phyloP scores from a whole-genome alignment of 257 asterid genomes.

The Solanum medicagineum region DNA sequence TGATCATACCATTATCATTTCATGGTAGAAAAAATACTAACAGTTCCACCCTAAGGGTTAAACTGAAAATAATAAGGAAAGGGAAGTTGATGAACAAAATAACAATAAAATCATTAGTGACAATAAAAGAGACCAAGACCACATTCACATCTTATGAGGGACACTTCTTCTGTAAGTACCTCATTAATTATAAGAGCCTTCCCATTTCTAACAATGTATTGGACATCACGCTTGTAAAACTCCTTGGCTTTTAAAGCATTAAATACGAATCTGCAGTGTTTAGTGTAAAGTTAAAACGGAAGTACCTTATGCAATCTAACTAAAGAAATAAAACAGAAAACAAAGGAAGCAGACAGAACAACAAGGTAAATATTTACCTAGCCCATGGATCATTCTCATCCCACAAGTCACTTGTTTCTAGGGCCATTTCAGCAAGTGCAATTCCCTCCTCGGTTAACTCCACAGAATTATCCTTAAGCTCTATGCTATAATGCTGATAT shows the following conservation, averaged over 20 bases:
- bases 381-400: constrained; percentile 99
- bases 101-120: background rate
- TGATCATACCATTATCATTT: background rate
- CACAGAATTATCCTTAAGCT: constrained; percentile 86
- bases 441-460: constrained; percentile 97
- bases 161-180: constrained; percentile 27
- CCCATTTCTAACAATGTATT: constrained; percentile 82
- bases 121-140: background rate
- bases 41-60: background rate
- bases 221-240: constrained; percentile 84
- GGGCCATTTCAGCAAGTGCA: constrained; percentile 81
- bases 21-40: background rate
- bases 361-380: constrained; percentile 36
- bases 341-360: background rate
- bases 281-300: background rate
- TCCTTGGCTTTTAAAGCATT: constrained; percentile 94
- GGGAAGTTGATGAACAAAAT: background rate
- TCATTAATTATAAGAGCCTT: constrained; percentile 88
- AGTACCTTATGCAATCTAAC: background rate
- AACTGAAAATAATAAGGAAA: background rate
- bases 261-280: constrained; percentile 59
- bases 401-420: constrained; percentile 91
- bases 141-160: background rate
- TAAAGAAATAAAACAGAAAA: background rate
- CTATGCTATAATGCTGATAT: constrained; percentile 78